These are phyloP conservation scores for Echium plantagineum DNA, from an alignment of 257 asterid genomes.

Conservation along the genomic window DNA sequence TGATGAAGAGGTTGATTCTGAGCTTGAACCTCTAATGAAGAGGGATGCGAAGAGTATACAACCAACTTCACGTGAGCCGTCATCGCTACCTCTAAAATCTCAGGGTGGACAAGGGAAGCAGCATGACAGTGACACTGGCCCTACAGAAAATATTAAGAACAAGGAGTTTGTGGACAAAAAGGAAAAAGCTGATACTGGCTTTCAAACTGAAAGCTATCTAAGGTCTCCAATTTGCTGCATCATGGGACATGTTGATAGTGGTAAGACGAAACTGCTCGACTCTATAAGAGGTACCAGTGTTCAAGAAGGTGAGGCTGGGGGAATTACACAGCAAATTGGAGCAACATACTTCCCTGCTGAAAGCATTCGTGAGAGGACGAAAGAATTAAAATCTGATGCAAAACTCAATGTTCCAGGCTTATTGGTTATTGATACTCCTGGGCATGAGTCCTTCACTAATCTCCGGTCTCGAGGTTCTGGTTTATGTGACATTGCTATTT, in stretches of 20 bases:
- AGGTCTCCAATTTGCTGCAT: conserved; percentile 98
- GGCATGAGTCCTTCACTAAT: conserved; percentile 91
- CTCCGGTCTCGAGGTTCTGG: conserved; percentile 96
- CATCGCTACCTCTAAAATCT: conserved; percentile 16
- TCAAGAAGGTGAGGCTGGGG: conserved; percentile 99
- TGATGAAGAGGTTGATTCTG: conserved; percentile 74
- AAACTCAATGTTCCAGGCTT: conserved; percentile 89
- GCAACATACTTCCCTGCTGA: conserved; percentile 96
- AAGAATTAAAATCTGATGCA: conserved; percentile 92
- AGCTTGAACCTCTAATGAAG: conserved; percentile 43
- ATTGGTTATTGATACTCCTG: conserved; percentile 94
- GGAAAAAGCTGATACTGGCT: conserved; percentile 25
- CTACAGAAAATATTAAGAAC: conserved; percentile 21
- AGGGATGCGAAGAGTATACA: conserved; percentile 43
- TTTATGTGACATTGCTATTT: conserved; percentile 87
- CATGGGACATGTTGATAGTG: conserved; percentile 99
- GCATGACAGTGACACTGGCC: conserved; percentile 24
- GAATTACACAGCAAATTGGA: conserved; percentile 96
- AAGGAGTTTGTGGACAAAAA: conserved; percentile 14
- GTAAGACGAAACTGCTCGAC: conserved; percentile 92
- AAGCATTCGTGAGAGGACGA: conserved; percentile 93
- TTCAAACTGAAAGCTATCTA: conserved; percentile 37
- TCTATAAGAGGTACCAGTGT: conserved; percentile 95
- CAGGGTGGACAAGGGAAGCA: conserved; percentile 22
- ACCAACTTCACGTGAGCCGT: conserved; percentile 21